phyloP scores from a whole-genome alignment of 768 basidiomycete species.

The Russula sp. region DNA sequence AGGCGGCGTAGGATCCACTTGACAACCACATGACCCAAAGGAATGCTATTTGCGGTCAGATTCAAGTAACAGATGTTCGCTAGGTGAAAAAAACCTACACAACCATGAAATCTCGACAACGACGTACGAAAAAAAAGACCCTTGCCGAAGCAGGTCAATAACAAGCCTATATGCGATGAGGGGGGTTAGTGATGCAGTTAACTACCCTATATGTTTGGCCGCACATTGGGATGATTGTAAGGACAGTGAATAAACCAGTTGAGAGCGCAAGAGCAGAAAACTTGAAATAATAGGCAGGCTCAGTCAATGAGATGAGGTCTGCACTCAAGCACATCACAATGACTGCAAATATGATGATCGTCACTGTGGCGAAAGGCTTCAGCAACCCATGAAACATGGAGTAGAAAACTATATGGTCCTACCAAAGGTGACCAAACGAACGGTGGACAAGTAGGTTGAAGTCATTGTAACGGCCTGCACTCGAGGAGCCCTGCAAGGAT shows the following conservation, averaged over 20 bases:
- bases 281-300: conserved; percentile 8
- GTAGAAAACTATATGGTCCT: not conserved
- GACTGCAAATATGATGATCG: conserved; percentile 24
- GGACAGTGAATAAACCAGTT: conserved; percentile 25
- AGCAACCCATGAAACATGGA: not conserved
- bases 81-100: conserved; percentile 25
- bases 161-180: conserved; percentile 26
- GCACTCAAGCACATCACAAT: conserved; percentile 30
- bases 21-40: conserved; percentile 38
- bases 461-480: not conserved
- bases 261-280: conserved; percentile 30
- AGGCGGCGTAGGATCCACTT: conserved; percentile 28
- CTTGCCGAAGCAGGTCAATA: conserved; percentile 31
- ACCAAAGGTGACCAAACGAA: conserved; percentile 5
- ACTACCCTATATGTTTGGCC: not conserved
- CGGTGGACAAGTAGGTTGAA: not conserved
- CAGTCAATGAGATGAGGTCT: conserved; percentile 24
- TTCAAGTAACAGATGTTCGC: not conserved
- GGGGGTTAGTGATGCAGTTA: not conserved
- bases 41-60: conserved; percentile 22
- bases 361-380: not conserved
- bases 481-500: not conserved
- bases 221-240: conserved; percentile 29
- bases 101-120: conserved; percentile 33
- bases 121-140: conserved; percentile 35